Evolutionary conservation across 495 filamentous ascomycete genomes (phyloP), one percentile per base, ranked within the genome.

Genomic region (Penicillium lividum): DNA sequence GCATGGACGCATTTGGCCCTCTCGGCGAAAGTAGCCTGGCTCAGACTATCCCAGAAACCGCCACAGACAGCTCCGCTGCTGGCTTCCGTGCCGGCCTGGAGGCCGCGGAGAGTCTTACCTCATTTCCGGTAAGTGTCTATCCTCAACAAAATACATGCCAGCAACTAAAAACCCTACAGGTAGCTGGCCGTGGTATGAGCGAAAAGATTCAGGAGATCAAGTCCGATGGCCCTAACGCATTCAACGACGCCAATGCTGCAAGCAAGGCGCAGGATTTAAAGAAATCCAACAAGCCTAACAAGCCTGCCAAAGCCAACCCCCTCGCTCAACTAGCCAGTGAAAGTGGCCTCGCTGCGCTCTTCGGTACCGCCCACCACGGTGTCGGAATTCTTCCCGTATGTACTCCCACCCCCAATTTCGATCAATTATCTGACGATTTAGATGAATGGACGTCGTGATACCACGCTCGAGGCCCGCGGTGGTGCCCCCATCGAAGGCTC

Each of bases 331-430:
- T 69, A 15, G 52, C 61, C 40, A 51, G 49, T 15, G 42, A 60
- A 47, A 30, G 51, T 5, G 67, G 67, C 4, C 67, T 69, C 1
- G 67, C 59, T 29, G 30, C 25, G 2, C 50, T 69, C 8, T 54
- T 65, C 27, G 60, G 60, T 11, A 59, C 61, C 47, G 25, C 61
- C 15, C 38, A 68, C 22, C 67, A 69, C 56, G 67, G 67, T 30
- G 13, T 69, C 51, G 67, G 67, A 15, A 33, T 69, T 2, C 27
- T 67, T 7, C 64, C 64, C 2, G 67, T 69, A 61, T 7, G 61
- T 65, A 3, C 9, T 53, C n/a, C 25, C 3, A 3, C 0, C 38
- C 11, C 16, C 36, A 16, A 29, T 30, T 1, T 1, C 13, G 3
- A n/a, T 44, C 3, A 38, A 10, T 0, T 2, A 29, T 38, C 55